Evolutionary conservation across 2,329 filamentous ascomycete genomes (phyloP).

Genomic region (Hypoxylon sp.): DNA sequence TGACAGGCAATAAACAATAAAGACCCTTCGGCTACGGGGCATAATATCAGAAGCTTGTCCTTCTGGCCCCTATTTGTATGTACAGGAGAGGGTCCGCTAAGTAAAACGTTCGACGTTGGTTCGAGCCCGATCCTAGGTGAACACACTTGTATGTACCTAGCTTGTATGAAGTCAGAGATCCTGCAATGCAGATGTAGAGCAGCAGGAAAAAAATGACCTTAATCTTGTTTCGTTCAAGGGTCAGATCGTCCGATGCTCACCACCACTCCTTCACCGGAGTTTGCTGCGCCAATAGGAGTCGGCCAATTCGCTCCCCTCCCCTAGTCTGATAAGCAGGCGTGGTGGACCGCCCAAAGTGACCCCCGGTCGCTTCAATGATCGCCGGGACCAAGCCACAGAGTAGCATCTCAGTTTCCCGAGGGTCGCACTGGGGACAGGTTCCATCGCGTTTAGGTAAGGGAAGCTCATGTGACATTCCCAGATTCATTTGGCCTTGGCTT

Average conservation of each 20-base stretch:
- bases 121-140: conserved; percentile 26
- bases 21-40: conserved; percentile 29
- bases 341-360: conserved; percentile 10
- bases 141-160: conserved; percentile 1
- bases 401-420: conserved; percentile 39
- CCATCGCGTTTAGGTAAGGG: conserved; percentile 41
- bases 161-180: conserved; percentile 40
- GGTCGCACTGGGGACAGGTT: conserved; percentile 34
- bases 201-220: conserved; percentile 34
- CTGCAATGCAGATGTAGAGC: conserved; percentile 42
- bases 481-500: conserved; percentile 38
- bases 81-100: conserved; percentile 2
- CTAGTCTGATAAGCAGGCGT: conserved; percentile 37
- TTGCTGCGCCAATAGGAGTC: conserved; percentile 40
- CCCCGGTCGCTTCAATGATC: conserved; percentile 34
- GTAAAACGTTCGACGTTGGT: conserved; percentile 2
- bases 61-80: conserved; percentile 15
- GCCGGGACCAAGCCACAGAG: conserved; percentile 41
- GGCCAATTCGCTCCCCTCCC: conserved; percentile 23
- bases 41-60: conserved; percentile 26
- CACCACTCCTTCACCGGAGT: conserved; percentile 39
- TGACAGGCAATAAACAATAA: conserved; percentile 36
- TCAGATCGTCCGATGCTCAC: conserved; percentile 33
- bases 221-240: conserved; percentile 41
- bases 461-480: conserved; percentile 44